Percentiles rank a stretch among this genome's conserved stretches.
Conservation (phyloP, 257 asterid genomes). For the Nicotiana benthamiana region DNA sequence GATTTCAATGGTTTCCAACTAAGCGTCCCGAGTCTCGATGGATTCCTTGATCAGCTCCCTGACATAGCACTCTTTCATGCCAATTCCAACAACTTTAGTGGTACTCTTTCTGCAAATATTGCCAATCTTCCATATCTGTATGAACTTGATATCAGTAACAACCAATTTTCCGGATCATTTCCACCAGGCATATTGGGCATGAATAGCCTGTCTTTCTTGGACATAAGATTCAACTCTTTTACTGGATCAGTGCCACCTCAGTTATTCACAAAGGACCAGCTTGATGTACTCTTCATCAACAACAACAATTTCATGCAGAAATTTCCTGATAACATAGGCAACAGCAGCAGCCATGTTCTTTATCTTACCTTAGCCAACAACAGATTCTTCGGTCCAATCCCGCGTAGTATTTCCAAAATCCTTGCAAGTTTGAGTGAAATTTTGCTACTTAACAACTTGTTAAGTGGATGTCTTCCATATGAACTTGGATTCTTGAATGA, state of each 20-base stretch:
- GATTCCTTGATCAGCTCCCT: constrained; percentile 58
- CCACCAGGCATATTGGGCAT: constrained; percentile 39
- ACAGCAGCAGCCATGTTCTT: constrained; percentile 1
- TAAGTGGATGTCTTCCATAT: constrained; percentile 50
- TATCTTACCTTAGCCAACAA: constrained; percentile 59
- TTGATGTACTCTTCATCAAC: constrained; percentile 52
- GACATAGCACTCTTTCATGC: constrained; percentile 76
- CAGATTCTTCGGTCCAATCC: constrained; percentile 56
- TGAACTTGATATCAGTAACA: constrained; percentile 68
- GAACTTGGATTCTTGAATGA: constrained; percentile 43
- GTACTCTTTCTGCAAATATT: constrained; percentile 30
- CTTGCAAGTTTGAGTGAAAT: constrained; percentile 30
- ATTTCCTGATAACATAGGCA: constrained; percentile 33
- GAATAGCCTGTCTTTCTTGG: constrained; percentile 39
- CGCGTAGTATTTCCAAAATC: constrained; percentile 22
- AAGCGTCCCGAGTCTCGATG: constrained; percentile 44
- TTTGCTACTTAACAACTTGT: constrained; percentile 38
- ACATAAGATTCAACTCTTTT: constrained; percentile 54
- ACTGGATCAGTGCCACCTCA: constrained; percentile 49
- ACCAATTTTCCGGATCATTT: constrained; percentile 49
- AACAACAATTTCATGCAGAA: constrained; percentile 41
- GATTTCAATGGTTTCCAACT: constrained; percentile 68
- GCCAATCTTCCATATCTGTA: constrained; percentile 43
- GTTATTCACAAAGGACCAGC: constrained; percentile 27
- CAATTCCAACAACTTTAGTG: constrained; percentile 53